Evolutionary conservation across 2,329 filamentous ascomycete genomes (phyloP), one percentile per base, ranked within the genome.

Genomic region (Blastomyces parvus): DNA sequence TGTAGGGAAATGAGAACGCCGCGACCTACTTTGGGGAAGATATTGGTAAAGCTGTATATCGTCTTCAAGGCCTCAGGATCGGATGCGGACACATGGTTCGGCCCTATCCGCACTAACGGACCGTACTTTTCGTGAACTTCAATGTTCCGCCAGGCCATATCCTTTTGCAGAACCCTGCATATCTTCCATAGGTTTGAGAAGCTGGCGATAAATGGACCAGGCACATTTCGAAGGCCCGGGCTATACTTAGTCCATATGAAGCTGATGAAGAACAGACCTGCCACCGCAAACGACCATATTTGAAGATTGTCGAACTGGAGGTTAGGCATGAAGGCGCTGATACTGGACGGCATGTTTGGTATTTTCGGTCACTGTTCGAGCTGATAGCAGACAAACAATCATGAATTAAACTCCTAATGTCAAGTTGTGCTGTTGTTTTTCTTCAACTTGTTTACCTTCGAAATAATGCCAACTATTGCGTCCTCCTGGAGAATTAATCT

Each of bases 11-110:
- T 19, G 17, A 58, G 8, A 30, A 33, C 1, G 25, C n/a, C 9
- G 8, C 17, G 48, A 40, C 19, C 57, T 64, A 71, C 69, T 67
- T 73, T 71, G 42, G 50, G 33, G 67, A 68, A 74, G 25, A 70
- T 71, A 65, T 90, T 91, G 72, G 91, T 91, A 36, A 91, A 77
- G 0, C 88, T 89, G 72, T 93, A 94, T 59, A 93, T 91, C 13
- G 80, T 78, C 75, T 89, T 89, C 68, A 93, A 80, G 0, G 88
- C 86, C 63, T 82, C 83, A 0, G 89, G 88, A 67, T 91, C 83
- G 6, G 88, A 84, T 69, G 93, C 90, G 0, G 88, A 90, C 2
- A 94, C 75, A 0, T 79, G 79, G 66, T 91, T 92, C 0, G 90
- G 90, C 0, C 89, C 90, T 27, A 91, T 76, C 1, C 89, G 82